These are phyloP conservation scores for Chrysoporthe austroafricana DNA, from an alignment of 2,329 filamentous ascomycete species.

Conservation along the genomic window DNA sequence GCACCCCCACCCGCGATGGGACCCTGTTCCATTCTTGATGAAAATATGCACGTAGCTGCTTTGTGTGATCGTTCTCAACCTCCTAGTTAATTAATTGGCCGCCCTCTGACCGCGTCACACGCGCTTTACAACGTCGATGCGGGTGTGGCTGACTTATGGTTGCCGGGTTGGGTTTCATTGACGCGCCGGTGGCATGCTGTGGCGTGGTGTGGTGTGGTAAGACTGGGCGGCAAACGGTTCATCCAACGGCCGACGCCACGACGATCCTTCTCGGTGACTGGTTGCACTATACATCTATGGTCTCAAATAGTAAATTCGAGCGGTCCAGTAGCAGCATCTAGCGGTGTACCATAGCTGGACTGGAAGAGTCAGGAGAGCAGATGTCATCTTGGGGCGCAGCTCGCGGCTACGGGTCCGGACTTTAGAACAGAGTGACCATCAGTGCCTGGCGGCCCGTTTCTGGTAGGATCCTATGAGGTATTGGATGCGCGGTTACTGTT, in stretches of 20 bases:
- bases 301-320: background rate
- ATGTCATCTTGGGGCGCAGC: background rate
- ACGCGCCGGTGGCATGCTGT: background rate
- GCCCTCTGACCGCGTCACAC: no score
- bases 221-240: background rate
- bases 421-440: background rate
- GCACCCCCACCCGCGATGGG: no score
- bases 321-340: background rate
- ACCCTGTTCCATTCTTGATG: no score
- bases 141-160: background rate
- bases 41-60: no score
- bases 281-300: background rate
- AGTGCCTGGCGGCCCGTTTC: background rate
- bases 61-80: no score
- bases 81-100: no score
- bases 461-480: background rate
- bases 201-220: background rate
- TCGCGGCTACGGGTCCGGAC: background rate
- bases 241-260: background rate
- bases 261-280: background rate
- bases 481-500: background rate
- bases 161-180: background rate
- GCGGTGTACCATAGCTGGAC: background rate
- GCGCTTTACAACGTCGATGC: background rate
- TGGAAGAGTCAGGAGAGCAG: background rate